These are phyloP conservation scores for Ogataea angusta DNA, from an alignment of 805 yeast species.

Conservation along the genomic window DNA sequence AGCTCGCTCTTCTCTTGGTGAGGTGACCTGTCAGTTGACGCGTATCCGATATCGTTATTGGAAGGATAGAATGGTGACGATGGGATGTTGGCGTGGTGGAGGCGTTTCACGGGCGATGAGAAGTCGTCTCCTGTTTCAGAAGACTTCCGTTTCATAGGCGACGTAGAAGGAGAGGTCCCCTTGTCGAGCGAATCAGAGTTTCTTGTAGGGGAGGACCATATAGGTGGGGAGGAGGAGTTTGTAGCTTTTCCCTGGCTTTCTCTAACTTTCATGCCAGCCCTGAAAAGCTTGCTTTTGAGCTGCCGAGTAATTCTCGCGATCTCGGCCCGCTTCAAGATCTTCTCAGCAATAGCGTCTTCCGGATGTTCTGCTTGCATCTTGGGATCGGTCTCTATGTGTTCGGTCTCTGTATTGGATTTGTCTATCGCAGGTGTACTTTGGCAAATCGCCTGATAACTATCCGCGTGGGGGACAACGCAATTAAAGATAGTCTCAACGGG, in stretches of 20 bases:
- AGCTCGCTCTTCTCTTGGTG: conserved; percentile 15
- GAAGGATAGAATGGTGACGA: conserved; percentile 31
- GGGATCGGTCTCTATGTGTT: neutral
- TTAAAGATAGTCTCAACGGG: too few relatives aligned
- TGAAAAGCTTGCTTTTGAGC: conserved; percentile 38
- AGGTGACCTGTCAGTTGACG: conserved; percentile 16
- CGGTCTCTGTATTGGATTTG: too few relatives aligned
- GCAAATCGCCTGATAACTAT: neutral
- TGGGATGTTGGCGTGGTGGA: conserved; percentile 25
- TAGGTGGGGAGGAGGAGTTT: conserved; percentile 15
- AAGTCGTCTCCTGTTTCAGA: conserved; percentile 17
- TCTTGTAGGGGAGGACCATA: conserved; percentile 19
- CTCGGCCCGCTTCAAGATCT: conserved; percentile 44
- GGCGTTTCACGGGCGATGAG: conserved; percentile 29
- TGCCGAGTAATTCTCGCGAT: conserved; percentile 44
- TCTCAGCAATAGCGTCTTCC: conserved; percentile 43
- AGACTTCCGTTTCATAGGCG: conserved; percentile 30
- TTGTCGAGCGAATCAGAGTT: conserved; percentile 1
- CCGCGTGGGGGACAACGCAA: too few relatives aligned
- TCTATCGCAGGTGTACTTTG: neutral
- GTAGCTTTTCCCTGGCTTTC: conserved; percentile 27
- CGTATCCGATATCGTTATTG: conserved; percentile 12
- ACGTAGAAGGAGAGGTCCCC: conserved; percentile 11
- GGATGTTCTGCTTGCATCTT: conserved; percentile 12
- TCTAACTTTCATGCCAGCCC: conserved; percentile 38